These are phyloP conservation scores for Ogataea nitratoaversa DNA, from an alignment of 805 yeast species.

Conservation along the genomic window DNA sequence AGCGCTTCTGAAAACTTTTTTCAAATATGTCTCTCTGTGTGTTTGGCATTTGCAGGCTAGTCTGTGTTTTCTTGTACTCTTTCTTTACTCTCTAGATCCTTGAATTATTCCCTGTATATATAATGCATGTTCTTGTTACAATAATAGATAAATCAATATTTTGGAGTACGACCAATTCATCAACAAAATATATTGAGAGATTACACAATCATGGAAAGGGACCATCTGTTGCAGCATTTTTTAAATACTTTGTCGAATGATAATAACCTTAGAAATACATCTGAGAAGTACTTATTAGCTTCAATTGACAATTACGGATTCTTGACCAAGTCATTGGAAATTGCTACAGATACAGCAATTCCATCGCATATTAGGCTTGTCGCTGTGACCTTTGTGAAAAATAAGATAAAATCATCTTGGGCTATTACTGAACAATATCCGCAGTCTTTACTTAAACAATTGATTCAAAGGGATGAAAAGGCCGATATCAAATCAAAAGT, in stretches of 20 bases:
- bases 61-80: too few species aligned
- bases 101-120: too few species aligned
- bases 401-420: slow-evolving; percentile 69
- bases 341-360: slow-evolving; percentile 35
- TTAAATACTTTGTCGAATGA: slow-evolving; percentile 48
- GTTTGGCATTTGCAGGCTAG: too few species aligned
- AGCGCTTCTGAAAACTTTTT: too few species aligned
- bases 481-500: slow-evolving; percentile 60
- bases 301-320: slow-evolving; percentile 43
- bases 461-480: slow-evolving; percentile 49
- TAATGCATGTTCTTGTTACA: too few species aligned
- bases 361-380: slow-evolving; percentile 56
- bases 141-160: too few species aligned
- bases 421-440: slow-evolving; percentile 25
- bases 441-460: slow-evolving; percentile 17
- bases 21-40: too few species aligned
- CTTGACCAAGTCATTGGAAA: slow-evolving; percentile 40
- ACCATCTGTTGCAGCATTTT: slow-evolving; percentile 40
- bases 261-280: slow-evolving; percentile 36
- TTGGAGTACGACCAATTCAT: too few species aligned
- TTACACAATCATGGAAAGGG: slow-evolving; percentile 35
- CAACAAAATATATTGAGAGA: neutral
- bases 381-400: slow-evolving; percentile 81
- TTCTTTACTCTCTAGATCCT: too few species aligned
- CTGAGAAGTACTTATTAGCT: slow-evolving; percentile 39